Evolutionary conservation across 768 basidiomycete genomes (phyloP).

Genomic region (Coprinellus micaceus): DNA sequence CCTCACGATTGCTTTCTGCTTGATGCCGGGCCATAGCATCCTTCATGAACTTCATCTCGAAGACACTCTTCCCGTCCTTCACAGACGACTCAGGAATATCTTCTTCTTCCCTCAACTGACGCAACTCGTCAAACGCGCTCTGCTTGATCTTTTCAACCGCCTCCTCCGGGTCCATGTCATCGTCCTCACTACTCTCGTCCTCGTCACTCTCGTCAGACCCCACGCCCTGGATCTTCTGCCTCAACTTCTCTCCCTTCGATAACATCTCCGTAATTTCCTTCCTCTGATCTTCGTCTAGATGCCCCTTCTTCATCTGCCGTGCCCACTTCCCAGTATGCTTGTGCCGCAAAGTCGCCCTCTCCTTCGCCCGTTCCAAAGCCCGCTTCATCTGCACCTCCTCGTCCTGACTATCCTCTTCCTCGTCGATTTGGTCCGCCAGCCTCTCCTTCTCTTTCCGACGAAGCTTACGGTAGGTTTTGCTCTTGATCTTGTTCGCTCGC

Average conservation of each 20-base stretch:
- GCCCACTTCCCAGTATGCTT: conserved; percentile 90
- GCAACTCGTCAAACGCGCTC: conserved; percentile 76
- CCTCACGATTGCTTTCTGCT: conserved; percentile 53
- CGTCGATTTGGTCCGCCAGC: conserved; percentile 49
- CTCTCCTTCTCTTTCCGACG: conserved; percentile 75
- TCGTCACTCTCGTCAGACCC: conserved; percentile 54
- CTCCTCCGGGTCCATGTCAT: conserved; percentile 35
- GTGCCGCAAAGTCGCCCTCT: conserved; percentile 86
- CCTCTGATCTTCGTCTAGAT: conserved; percentile 54
- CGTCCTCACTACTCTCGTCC: conserved; percentile 43
- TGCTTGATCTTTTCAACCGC: conserved; percentile 56
- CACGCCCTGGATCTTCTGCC: conserved; percentile 70
- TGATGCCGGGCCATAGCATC: conserved; percentile 75
- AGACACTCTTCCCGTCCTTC: conserved; percentile 64
- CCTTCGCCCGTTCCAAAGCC: conserved; percentile 79
- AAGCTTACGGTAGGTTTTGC: conserved; percentile 85
- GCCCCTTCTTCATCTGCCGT: conserved; percentile 60
- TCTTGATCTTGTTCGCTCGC: conserved; percentile 92
- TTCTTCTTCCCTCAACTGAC: conserved; percentile 36
- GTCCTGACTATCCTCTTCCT: conserved; percentile 36
- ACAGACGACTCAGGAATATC: conserved; percentile 17
- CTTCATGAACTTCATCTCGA: conserved; percentile 99
- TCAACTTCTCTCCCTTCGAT: conserved; percentile 72
- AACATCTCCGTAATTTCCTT: conserved; percentile 84
- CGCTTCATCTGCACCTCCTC: conserved; percentile 55